A percentile compares a stretch with the other conserved stretches of the same genome.
These are phyloP conservation scores for Plectranthus barbatus DNA, from an alignment of 257 asterid species.

Conservation along the genomic window DNA sequence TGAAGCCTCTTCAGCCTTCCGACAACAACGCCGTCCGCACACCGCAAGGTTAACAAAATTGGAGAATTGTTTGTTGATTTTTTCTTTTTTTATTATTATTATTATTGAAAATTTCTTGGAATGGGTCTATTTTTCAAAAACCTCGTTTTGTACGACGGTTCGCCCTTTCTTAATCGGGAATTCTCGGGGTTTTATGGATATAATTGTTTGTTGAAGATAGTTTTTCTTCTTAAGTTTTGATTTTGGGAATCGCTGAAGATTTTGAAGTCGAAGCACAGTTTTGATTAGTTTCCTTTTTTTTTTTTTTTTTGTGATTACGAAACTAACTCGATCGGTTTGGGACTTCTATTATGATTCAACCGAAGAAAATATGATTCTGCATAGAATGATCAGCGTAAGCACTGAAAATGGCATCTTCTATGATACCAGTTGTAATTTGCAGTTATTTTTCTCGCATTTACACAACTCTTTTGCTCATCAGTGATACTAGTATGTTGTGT, in stretches of 20 bases:
- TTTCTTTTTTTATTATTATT: background rate
- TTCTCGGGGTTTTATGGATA: background rate
- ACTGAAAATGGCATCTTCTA: background rate
- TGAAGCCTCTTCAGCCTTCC: constrained; percentile 44
- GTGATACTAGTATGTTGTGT: background rate
- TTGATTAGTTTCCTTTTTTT: no score
- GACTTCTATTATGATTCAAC: no score
- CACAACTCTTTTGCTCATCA: background rate
- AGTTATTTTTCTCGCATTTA: background rate
- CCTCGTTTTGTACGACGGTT: background rate
- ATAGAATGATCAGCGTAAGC: background rate
- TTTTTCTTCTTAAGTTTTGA: background rate
- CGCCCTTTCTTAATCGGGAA: background rate
- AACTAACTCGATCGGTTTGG: no score
- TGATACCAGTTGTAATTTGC: background rate
- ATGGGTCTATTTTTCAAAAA: no score
- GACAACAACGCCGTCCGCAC: constrained; percentile 21
- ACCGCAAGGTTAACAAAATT: constrained; percentile 47
- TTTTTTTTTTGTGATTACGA: no score
- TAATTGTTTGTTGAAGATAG: background rate
- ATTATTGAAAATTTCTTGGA: no score
- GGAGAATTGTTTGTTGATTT: background rate
- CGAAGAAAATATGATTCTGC: background rate
- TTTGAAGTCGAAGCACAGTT: no score
- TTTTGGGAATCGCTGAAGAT: background rate